Conservation (phyloP, 1,284 basidiomycete species). For the Ustilago curta region DNA sequence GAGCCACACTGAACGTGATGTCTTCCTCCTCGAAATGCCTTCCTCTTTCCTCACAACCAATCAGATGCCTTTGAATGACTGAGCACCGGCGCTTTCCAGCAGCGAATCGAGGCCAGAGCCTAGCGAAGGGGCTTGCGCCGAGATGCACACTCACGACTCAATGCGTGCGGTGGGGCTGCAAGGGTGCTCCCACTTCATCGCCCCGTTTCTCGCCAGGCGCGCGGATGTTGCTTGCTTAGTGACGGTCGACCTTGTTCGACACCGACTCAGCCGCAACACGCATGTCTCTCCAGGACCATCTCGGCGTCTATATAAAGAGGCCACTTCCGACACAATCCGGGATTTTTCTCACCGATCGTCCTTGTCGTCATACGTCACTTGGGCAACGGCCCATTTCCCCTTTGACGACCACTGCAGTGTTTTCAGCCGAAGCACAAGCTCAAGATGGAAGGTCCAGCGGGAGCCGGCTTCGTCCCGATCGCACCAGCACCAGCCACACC, state of each 20-base stretch:
- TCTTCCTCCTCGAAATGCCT: too few species aligned
- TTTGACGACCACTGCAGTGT: neutral
- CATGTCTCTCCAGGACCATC: neutral
- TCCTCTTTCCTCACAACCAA: neutral
- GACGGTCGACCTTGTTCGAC: neutral
- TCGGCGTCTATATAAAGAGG: neutral
- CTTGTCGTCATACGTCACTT: slow-evolving; percentile 2
- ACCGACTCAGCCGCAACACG: neutral
- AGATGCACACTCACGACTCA: neutral
- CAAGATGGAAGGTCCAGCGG: neutral
- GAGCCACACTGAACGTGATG: too few species aligned
- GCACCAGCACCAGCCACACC: neutral
- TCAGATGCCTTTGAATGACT: neutral
- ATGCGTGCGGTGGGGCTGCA: neutral
- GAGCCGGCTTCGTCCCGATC: neutral
- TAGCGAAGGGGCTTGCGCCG: neutral
- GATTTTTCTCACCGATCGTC: neutral
- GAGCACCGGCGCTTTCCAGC: neutral
- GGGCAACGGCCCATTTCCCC: neutral
- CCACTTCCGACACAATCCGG: neutral
- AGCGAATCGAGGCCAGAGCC: neutral
- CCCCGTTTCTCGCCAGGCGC: neutral
- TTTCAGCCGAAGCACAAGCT: neutral
- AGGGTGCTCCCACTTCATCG: neutral
- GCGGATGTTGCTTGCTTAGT: neutral